phyloP scores from a whole-genome alignment of 1,139 yeast species.

The Hyphopichia burtonii region DNA sequence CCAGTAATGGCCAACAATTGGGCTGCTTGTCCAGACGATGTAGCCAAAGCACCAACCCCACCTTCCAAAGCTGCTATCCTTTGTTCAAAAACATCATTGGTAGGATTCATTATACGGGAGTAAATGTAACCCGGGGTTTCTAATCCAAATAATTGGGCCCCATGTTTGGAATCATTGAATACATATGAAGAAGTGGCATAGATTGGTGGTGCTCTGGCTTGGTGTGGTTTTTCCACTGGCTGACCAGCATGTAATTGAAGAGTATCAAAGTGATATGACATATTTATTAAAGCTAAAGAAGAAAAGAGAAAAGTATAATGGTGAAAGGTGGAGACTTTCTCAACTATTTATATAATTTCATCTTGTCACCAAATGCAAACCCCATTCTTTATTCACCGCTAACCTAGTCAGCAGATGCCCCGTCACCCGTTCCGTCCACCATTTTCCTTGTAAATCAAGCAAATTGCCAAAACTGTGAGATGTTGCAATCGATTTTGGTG shows the following conservation, averaged over 20 bases:
- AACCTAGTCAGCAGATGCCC: too few relatives aligned
- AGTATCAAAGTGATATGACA: slow-evolving; percentile 79
- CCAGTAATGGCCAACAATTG: slow-evolving; percentile 83
- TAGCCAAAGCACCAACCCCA: slow-evolving; percentile 90
- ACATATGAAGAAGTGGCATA: slow-evolving; percentile 85
- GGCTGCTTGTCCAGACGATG: slow-evolving; percentile 94
- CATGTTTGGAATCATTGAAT: slow-evolving; percentile 84
- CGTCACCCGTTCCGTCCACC: not conserved
- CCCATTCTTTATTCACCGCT: too few relatives aligned
- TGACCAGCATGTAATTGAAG: slow-evolving; percentile 95
- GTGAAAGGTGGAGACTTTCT: not conserved
- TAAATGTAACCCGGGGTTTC: slow-evolving; percentile 82
- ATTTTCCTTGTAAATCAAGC: not conserved
- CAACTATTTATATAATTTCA: too few relatives aligned
- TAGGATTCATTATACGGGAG: slow-evolving; percentile 90
- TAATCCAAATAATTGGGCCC: slow-evolving; percentile 85
- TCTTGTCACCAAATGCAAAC: too few relatives aligned
- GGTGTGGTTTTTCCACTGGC: slow-evolving; percentile 57
- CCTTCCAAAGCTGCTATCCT: slow-evolving; percentile 91
- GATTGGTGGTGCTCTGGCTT: slow-evolving; percentile 88
- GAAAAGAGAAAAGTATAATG: slow-evolving; percentile 1
- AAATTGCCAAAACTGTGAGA: not conserved
- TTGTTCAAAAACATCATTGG: slow-evolving; percentile 85
- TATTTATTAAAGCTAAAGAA: slow-evolving; percentile 8
- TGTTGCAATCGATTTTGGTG: not conserved